These are phyloP conservation scores for Furcasterigmium sp. DNA, from an alignment of 2,329 filamentous ascomycete species.

Conservation along the genomic window DNA sequence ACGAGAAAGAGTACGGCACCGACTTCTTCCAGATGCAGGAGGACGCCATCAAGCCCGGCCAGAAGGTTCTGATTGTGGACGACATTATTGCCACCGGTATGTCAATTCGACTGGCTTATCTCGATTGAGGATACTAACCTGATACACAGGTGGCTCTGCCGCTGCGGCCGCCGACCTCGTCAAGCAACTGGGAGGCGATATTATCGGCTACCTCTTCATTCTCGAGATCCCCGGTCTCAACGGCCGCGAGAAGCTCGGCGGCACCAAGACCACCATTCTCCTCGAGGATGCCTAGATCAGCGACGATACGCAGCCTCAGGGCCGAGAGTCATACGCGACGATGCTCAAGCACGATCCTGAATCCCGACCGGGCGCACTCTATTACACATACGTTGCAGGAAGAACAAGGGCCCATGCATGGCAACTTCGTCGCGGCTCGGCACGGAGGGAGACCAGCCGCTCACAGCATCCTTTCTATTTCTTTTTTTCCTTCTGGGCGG, in stretches of 20 bases:
- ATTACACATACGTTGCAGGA: conserved; percentile 2
- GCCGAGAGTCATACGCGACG: not conserved
- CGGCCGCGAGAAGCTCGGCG: conserved; percentile 82
- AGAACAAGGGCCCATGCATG: not conserved
- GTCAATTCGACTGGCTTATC: conserved; percentile 23
- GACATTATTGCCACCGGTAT: conserved; percentile 97
- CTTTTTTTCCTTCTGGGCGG: too few relatives aligned
- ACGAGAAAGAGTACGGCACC: conserved; percentile 92
- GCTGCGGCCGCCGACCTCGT: conserved; percentile 83
- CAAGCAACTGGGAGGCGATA: conserved; percentile 74
- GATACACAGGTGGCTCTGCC: conserved; percentile 73
- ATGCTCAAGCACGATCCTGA: too few relatives aligned
- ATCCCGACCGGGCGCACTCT: too few relatives aligned
- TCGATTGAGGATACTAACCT: conserved; percentile 13
- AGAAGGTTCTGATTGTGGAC: conserved; percentile 90
- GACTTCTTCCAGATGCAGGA: conserved; percentile 96
- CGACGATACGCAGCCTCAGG: not conserved
- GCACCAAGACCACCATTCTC: conserved; percentile 72
- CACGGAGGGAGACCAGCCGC: too few relatives aligned
- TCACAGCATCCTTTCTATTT: too few relatives aligned
- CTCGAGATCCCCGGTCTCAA: conserved; percentile 93
- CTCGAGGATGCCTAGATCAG: conserved; percentile 48
- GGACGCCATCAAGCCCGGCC: conserved; percentile 76
- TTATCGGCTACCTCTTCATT: conserved; percentile 90
- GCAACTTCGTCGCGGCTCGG: too few relatives aligned